These are phyloP conservation scores for Haplographium delicatum DNA, from an alignment of 495 filamentous ascomycete species.

Conservation along the genomic window DNA sequence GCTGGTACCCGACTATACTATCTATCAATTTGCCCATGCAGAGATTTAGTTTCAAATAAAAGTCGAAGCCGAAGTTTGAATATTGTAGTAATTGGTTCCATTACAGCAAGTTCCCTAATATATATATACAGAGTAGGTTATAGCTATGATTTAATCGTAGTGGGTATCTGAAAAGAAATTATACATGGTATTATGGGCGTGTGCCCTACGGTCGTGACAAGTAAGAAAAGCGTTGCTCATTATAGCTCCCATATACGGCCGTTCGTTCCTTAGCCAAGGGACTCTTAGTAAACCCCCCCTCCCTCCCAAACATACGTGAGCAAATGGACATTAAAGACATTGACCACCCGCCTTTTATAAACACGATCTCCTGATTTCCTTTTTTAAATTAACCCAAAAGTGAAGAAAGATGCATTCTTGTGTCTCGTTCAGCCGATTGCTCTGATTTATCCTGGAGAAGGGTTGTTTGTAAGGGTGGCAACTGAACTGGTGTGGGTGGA, in stretches of 20 bases:
- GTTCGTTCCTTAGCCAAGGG: neutral
- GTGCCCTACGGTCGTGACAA: slow-evolving; percentile 7
- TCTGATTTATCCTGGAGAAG: slow-evolving; percentile 1
- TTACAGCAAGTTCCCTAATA: neutral
- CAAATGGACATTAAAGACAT: too few species aligned
- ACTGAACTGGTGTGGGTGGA: slow-evolving; percentile 20
- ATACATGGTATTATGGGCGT: slow-evolving; percentile 19
- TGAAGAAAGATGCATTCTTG: slow-evolving; percentile 24
- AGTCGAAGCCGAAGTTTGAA: too few species aligned
- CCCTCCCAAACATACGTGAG: too few species aligned
- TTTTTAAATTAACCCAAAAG: slow-evolving; percentile 14
- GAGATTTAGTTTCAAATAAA: too few species aligned
- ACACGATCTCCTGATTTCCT: too few species aligned
- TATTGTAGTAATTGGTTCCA: too few species aligned
- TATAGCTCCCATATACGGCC: neutral
- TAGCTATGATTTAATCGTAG: neutral
- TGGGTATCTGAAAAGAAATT: slow-evolving; percentile 25
- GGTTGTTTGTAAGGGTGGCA: slow-evolving; percentile 20
- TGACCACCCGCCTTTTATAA: too few species aligned
- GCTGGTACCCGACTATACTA: too few species aligned
- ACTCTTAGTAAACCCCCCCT: too few species aligned
- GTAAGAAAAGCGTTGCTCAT: slow-evolving; percentile 20
- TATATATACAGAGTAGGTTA: slow-evolving; percentile 1
- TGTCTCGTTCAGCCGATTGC: slow-evolving; percentile 16
- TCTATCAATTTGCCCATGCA: too few species aligned